Conservation (phyloP, 257 asterid species). For the Scutellaria baicalensis region DNA sequence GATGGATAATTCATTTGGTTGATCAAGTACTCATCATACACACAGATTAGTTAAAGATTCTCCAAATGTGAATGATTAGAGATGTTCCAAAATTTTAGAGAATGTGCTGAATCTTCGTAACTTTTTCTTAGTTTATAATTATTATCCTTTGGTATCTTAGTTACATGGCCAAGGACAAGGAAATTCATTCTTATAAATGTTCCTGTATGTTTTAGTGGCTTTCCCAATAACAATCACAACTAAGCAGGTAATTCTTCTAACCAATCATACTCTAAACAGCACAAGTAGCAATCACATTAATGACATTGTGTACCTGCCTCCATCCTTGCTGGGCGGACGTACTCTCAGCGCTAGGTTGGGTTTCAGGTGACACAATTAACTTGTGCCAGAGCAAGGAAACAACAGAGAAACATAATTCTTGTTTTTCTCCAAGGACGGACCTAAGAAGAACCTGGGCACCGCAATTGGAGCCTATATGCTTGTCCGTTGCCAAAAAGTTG, state of each 20-base stretch:
- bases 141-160: too few species aligned
- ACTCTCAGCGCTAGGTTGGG: conserved; percentile 66
- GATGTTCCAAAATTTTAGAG: too few species aligned
- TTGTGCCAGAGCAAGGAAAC: conserved; percentile 87
- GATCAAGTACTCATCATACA: too few species aligned
- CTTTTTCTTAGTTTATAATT: too few species aligned
- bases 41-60: too few species aligned
- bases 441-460: conserved; percentile 54
- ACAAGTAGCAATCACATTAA: not conserved
- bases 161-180: not conserved
- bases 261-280: not conserved
- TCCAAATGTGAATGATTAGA: too few species aligned
- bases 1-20: too few species aligned
- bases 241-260: not conserved
- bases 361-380: conserved; percentile 76
- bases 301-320: conserved; percentile 61
- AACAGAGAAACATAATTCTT: conserved; percentile 77
- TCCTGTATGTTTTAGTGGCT: not conserved
- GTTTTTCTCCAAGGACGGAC: conserved; percentile 62
- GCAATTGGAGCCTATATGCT: conserved; percentile 60
- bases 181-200: not conserved
- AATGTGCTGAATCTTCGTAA: too few species aligned
- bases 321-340: conserved; percentile 92
- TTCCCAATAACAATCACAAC: not conserved
- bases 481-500: conserved; percentile 66